These are phyloP conservation scores for Penicillium steckii DNA, from an alignment of 495 filamentous ascomycete genomes.

Conservation along the genomic window DNA sequence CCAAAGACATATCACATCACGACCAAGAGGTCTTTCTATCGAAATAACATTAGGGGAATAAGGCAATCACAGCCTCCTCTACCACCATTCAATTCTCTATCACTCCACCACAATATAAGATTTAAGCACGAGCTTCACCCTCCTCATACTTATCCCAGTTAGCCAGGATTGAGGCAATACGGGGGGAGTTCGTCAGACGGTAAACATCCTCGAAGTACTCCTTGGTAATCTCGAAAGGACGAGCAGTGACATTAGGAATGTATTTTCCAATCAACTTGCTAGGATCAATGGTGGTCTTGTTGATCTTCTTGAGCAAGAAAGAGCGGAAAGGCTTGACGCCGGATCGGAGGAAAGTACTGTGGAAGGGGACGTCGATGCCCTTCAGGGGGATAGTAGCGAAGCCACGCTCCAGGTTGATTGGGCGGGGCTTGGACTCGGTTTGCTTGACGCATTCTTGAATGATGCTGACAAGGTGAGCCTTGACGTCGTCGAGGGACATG, in stretches of 20 bases:
- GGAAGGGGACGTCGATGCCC: constrained; percentile 98
- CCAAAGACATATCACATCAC: constrained; percentile 30
- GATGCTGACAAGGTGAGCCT: constrained; percentile 78
- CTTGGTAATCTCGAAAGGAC: constrained; percentile 92
- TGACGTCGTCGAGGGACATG: constrained; percentile 79
- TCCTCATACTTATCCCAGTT: constrained; percentile 75
- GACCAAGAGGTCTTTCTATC: constrained; percentile 28
- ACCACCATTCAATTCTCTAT: too few species aligned
- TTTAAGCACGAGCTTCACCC: constrained; percentile 24
- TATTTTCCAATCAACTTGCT: constrained; percentile 97
- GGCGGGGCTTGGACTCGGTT: constrained; percentile 83
- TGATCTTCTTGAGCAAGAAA: constrained; percentile 98
- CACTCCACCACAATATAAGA: constrained; percentile 22
- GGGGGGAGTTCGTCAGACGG: constrained; percentile 84
- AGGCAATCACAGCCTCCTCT: not conserved
- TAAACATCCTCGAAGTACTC: constrained; percentile 99
- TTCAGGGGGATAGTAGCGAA: constrained; percentile 95
- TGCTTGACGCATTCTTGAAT: constrained; percentile 80
- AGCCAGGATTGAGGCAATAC: constrained; percentile 84
- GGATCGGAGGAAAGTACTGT: constrained; percentile 94
- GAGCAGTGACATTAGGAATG: constrained; percentile 96
- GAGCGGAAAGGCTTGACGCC: constrained; percentile 98
- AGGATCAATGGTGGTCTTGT: constrained; percentile 96
- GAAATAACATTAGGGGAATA: constrained; percentile 9
- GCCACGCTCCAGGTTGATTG: constrained; percentile 84